Base-by-base conservation (phyloP, 2,329 filamentous ascomycete genomes). In the Blastomyces gilchristii region DNA sequence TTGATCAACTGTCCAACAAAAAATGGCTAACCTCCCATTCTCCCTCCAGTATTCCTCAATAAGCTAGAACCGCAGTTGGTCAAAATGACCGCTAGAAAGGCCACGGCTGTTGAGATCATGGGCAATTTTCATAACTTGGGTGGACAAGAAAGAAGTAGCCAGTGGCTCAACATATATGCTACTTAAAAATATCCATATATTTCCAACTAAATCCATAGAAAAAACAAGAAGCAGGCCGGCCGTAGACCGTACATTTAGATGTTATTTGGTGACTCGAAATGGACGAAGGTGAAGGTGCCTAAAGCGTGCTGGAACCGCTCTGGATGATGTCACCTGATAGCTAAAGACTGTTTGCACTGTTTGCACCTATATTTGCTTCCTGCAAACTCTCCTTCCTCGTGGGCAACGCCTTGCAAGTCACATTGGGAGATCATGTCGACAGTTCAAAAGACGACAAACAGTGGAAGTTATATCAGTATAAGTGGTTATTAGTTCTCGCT, bases 291-390 rank as follows among this genome's bases (percentile, higher is more conserved):
- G 41, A 59, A 34, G 57, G 43, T 57, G 37, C 54, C 57, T 49
- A 37, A 25, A 49, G 11, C 39, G 25, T 31, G 3, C 28, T 41
- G 5, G 43, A 22, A 16, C 2, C 9, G n/a, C n/a, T 28, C 47
- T 12, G 14, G 58, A 65, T 63, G 65, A 67, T 66, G 67, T 67
- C 67, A 68, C 66, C 64, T 67, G 65, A 67, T 61, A 56, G 28
- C 39, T 37, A 28, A 7, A 49, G 14, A 11, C 37, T 60, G 64
- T 65, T 65, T 65, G 64, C 61, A 58, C n/a, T 37, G n/a, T 62
- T 45, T 49, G 25, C 31, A 52, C 1, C 31, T 34, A 34, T 4
- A 14, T 45, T 45, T 18, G 57, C n/a, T 3, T 34, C 28, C 31
- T 37, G 25, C 1, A 41, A 12, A 1, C 39, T 11, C 34, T 25